A percentile compares a stretch with the other conserved stretches of the same genome.
These are phyloP conservation scores for Cercospora sojina DNA, from an alignment of 2,329 filamentous ascomycete genomes.

Conservation along the genomic window DNA sequence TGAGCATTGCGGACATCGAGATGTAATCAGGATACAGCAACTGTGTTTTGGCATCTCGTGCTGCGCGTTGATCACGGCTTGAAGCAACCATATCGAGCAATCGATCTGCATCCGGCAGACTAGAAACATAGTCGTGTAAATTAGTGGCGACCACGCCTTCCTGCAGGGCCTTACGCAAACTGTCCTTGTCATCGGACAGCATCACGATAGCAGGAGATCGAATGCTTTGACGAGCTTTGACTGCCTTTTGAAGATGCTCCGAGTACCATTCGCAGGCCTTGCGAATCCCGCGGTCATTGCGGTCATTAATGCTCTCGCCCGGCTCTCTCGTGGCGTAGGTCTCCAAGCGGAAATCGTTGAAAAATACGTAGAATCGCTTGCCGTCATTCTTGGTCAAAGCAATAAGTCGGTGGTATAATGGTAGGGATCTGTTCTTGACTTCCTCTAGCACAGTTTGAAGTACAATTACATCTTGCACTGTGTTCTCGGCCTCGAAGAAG, in stretches of 20 bases:
- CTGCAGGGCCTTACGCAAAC: conserved; percentile 74
- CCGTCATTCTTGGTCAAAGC: conserved; percentile 91
- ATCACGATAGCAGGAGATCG: conserved; percentile 78
- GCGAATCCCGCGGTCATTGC: conserved; percentile 90
- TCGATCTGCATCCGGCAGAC: conserved; percentile 78
- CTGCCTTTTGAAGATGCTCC: conserved; percentile 69
- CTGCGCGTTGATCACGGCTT: conserved; percentile 65
- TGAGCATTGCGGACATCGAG: conserved; percentile 88
- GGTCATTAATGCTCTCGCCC: conserved; percentile 90
- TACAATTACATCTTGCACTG: conserved; percentile 95
- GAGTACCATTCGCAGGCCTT: conserved; percentile 86
- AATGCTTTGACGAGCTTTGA: conserved; percentile 54
- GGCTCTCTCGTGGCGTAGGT: conserved; percentile 74
- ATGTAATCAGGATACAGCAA: conserved; percentile 88
- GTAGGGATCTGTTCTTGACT: conserved; percentile 86
- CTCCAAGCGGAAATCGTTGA: conserved; percentile 95
- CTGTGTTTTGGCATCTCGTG: conserved; percentile 64
- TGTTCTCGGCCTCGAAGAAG: conserved; percentile 85
- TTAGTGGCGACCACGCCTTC: conserved; percentile 71
- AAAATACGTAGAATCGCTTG: conserved; percentile 97
- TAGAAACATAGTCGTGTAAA: conserved; percentile 71
- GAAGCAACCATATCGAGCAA: conserved; percentile 92
- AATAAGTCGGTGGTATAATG: conserved; percentile 90
- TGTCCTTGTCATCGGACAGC: conserved; percentile 89
- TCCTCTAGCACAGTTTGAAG: conserved; percentile 96